phyloP scores from a whole-genome alignment of 768 basidiomycete genomes.

The Trametes villosa region DNA sequence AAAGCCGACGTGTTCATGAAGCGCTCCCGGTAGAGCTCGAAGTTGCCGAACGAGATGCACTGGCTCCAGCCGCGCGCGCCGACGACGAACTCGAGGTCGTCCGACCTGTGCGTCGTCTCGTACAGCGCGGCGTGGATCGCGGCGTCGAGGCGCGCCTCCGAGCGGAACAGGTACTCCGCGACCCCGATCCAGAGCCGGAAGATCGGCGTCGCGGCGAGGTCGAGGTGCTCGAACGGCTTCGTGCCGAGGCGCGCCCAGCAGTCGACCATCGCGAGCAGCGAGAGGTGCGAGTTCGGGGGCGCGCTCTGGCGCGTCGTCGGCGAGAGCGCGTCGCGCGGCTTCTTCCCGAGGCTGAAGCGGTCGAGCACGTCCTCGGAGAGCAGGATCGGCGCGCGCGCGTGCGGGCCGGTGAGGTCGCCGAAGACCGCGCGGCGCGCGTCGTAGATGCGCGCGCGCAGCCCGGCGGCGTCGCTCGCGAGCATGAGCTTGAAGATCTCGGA shows the following conservation, averaged over 20 bases:
- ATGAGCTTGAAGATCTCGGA: slow-evolving; percentile 96
- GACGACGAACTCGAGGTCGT: slow-evolving; percentile 93
- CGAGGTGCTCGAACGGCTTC: slow-evolving; percentile 88
- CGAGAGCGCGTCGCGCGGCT: slow-evolving; percentile 18
- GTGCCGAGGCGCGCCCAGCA: slow-evolving; percentile 91
- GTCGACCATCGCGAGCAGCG: slow-evolving; percentile 97
- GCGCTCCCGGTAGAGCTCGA: slow-evolving; percentile 82
- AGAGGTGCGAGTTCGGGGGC: slow-evolving; percentile 85
- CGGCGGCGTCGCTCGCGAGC: slow-evolving; percentile 60
- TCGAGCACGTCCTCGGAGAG: slow-evolving; percentile 86
- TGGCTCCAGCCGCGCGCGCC: slow-evolving; percentile 97
- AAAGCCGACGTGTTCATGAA: slow-evolving; percentile 82
- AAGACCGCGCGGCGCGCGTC: slow-evolving; percentile 80
- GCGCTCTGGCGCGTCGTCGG: slow-evolving; percentile 17
- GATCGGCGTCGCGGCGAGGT: slow-evolving; percentile 92
- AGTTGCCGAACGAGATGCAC: slow-evolving; percentile 89
- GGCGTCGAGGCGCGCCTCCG: slow-evolving; percentile 58
- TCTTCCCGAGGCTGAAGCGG: slow-evolving; percentile 79
- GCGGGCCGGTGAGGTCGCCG: slow-evolving; percentile 38
- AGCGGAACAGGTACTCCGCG: slow-evolving; percentile 92
- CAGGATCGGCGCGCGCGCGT: slow-evolving; percentile 65
- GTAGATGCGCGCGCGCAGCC: slow-evolving; percentile 73
- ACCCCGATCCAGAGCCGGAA: slow-evolving; percentile 98
- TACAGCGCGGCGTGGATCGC: slow-evolving; percentile 77
- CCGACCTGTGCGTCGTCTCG: slow-evolving; percentile 79